Evolutionary conservation across 805 yeast species (phyloP).

Genomic region (Barnettozyma pratensis): DNA sequence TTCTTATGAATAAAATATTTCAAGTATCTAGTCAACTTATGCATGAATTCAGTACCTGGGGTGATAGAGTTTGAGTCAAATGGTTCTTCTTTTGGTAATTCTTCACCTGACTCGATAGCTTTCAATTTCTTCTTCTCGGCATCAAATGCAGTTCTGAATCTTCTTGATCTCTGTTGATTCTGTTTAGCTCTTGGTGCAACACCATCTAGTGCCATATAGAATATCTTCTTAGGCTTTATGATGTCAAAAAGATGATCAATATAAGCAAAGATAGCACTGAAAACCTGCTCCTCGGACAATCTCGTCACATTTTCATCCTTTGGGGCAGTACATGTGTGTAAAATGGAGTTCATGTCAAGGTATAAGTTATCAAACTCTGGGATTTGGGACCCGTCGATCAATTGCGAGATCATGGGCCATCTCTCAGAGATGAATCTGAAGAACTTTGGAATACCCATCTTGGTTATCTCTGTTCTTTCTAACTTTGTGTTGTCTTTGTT

Average conservation of each 20-base stretch:
- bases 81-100: conserved; percentile 75
- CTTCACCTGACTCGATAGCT: conserved; percentile 69
- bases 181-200: conserved; percentile 98
- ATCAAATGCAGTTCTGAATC: conserved; percentile 90
- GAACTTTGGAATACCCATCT: conserved; percentile 91
- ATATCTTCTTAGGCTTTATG: conserved; percentile 78
- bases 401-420: conserved; percentile 94
- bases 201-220: conserved; percentile 97
- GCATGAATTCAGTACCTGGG: conserved; percentile 99
- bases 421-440: conserved; percentile 96
- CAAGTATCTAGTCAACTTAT: conserved; percentile 71
- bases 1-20: conserved; percentile 93
- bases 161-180: conserved; percentile 96
- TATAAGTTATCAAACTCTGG: conserved; percentile 95
- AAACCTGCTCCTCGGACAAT: conserved; percentile 86
- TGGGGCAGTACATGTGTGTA: conserved; percentile 90
- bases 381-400: conserved; percentile 72
- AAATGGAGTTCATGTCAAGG: conserved; percentile 95
- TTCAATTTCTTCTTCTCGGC: conserved; percentile 76
- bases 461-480: neutral
- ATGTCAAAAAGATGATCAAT: conserved; percentile 89
- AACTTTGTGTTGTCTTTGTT: neutral
- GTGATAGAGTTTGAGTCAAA: conserved; percentile 93
- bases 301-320: conserved; percentile 62
- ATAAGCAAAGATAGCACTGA: conserved; percentile 85